Evolutionary conservation across 1,284 basidiomycete genomes (phyloP), one percentile per base, ranked within the genome.

Genomic region (Mycena sp.): DNA sequence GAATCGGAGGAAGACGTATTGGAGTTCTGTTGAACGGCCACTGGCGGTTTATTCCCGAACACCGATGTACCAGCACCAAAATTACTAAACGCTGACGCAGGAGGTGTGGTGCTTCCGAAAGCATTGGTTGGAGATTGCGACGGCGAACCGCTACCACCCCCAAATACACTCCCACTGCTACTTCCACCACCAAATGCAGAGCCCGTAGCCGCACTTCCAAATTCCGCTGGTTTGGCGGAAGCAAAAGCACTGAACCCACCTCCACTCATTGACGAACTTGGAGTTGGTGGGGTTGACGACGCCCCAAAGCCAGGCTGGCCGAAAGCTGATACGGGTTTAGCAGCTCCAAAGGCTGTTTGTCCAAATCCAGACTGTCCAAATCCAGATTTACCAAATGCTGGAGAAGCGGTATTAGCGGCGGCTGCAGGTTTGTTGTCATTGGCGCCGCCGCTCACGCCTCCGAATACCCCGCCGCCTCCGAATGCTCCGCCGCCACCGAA

Each of bases 181-280:
- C 50, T 43, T 16, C 58, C 56, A 52, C 51, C 16, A 23, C 48
- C 40, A 23, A 52, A 63, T 16, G 55, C 38, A 44, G 61, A 63
- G 43, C 32, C 30, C 17, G 54, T n/a, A 25, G 56, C 44, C n/a
- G 53, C 35, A 19, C n/a, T 60, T 10, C 30, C 38, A 30, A 65
- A 65, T 14, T 45, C 53, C n/a, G 57, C 59, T 4, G 55, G 58
- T 6, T 51, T 59, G 17, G 41, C 25, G 21, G 56, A 54, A 23
- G 64, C 64, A 37, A 66, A 66, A 25, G 56, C 57, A 25, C 64
- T 48, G 25, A 66, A 66, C 17, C 46, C 63, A 23, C 55, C 63
- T 29, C 60, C 57, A 11, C 26, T 38, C 11, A 62, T 21, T 7
- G 66, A 9, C n/a, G 56, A 7, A 7, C 55, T 46, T 4, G 65